Evolutionary conservation across 2,329 filamentous ascomycete species (phyloP).

Genomic region (Colletotrichum liriopes): DNA sequence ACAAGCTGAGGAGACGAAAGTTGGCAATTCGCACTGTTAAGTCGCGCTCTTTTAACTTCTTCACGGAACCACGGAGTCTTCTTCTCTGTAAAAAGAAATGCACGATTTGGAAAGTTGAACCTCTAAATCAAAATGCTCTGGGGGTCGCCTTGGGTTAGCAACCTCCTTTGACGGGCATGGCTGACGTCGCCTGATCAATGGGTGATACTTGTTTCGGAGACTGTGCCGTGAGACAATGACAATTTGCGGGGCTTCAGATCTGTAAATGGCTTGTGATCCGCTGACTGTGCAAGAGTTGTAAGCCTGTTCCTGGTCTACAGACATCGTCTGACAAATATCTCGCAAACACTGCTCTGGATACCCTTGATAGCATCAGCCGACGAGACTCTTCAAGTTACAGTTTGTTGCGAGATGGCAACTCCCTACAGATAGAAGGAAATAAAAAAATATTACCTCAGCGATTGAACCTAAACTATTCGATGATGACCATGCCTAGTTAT

Average conservation of each 20-base stretch:
- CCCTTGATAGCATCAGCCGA: background rate
- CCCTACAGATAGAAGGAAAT: too few relatives aligned
- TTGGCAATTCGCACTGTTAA: background rate
- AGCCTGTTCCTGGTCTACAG: slow-evolving; percentile 11
- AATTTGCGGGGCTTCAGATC: slow-evolving; percentile 26
- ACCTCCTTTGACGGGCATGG: background rate
- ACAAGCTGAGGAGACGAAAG: background rate
- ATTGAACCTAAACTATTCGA: background rate
- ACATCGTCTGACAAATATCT: slow-evolving; percentile 25
- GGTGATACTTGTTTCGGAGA: slow-evolving; percentile 38
- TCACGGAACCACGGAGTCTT: fast-evolving
- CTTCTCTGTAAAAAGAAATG: background rate
- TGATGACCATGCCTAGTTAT: background rate
- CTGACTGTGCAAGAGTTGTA: slow-evolving; percentile 14
- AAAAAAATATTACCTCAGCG: background rate
- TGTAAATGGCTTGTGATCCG: background rate
- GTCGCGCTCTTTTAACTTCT: too few relatives aligned
- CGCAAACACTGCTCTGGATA: slow-evolving; percentile 12
- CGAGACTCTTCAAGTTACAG: too few relatives aligned
- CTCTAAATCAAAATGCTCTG: background rate
- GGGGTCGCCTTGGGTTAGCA: background rate
- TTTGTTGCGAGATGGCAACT: too few relatives aligned
- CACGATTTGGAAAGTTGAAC: background rate
- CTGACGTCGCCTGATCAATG: background rate
- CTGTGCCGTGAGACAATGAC: slow-evolving; percentile 40